Conservation (phyloP, 1,284 basidiomycete species). For the Cutaneotrichosporon mucoides region DNA sequence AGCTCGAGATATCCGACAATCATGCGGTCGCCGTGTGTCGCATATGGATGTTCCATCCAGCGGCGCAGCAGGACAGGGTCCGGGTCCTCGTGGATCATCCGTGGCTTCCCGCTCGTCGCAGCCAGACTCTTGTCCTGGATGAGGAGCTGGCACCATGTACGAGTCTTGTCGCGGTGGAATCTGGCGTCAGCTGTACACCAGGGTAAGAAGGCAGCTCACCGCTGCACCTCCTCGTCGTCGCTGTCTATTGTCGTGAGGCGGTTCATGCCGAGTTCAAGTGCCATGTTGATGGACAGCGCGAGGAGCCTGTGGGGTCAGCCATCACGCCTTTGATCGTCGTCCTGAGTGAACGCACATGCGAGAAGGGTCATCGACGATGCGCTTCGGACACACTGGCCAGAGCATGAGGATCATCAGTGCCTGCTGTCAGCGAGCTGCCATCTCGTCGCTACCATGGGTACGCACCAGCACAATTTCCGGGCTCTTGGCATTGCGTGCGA, state of each 20-base stretch:
- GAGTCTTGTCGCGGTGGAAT: constrained; percentile 3
- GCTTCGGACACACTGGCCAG: constrained; percentile 3
- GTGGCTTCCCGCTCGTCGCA: background rate
- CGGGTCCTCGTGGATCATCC: background rate
- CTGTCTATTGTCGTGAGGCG: background rate
- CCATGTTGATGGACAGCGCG: constrained; percentile 7
- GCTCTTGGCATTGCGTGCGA: constrained; percentile 6
- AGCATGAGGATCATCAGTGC: background rate
- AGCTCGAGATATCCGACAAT: constrained; percentile 3
- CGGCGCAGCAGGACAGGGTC: background rate
- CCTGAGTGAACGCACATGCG: background rate
- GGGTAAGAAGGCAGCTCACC: background rate
- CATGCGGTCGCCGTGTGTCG: constrained; percentile 6
- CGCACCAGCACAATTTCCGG: constrained; percentile 4
- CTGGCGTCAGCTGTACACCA: background rate
- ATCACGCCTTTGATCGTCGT: background rate
- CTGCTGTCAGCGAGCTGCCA: background rate
- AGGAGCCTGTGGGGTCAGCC: background rate
- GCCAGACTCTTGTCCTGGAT: constrained; percentile 3
- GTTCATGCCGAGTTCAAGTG: constrained; percentile 5
- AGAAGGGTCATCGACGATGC: constrained; percentile 7
- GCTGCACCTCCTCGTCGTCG: constrained; percentile 6
- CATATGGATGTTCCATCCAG: constrained; percentile 4
- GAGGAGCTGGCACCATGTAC: constrained; percentile 2
- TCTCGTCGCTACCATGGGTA: no score